Conservation (phyloP, 176 grass and related monocot genomes). For the Oryza brachyantha region DNA sequence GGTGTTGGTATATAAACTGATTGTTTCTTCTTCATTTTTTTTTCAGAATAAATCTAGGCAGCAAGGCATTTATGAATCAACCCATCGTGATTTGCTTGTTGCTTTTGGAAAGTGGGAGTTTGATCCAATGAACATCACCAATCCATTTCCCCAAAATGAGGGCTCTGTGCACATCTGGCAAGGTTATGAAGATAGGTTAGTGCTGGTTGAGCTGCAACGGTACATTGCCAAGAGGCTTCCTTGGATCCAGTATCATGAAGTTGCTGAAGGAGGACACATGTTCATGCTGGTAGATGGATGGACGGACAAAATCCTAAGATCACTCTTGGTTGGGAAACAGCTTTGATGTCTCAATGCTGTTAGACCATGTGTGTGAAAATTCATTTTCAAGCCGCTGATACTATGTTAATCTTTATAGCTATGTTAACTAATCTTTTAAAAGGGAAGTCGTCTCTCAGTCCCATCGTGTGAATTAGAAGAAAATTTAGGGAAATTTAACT, state of each 20-base stretch:
- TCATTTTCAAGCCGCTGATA: not conserved
- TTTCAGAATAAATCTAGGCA: slow-evolving; percentile 77
- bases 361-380: no score
- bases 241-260: slow-evolving; percentile 74
- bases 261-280: slow-evolving; percentile 65
- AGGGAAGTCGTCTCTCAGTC: no score
- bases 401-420: no score
- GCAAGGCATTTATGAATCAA: slow-evolving; percentile 71
- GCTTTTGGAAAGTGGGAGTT: slow-evolving; percentile 79
- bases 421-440: no score
- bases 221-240: slow-evolving; percentile 65
- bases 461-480: no score
- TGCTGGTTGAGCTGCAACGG: slow-evolving; percentile 53
- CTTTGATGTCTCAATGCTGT: not conserved
- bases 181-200: slow-evolving; percentile 62
- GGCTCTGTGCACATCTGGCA: slow-evolving; percentile 81
- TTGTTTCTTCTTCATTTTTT: slow-evolving; percentile 19
- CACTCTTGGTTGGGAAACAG: slow-evolving; percentile 56
- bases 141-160: slow-evolving; percentile 67
- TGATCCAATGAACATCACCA: slow-evolving; percentile 66
- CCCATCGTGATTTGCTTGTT: slow-evolving; percentile 68
- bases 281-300: slow-evolving; percentile 63
- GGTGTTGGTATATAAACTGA: not conserved
- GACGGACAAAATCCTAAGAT: slow-evolving; percentile 51
- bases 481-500: no score